Conservation (phyloP, 805 yeast species). For the Pichia paraexigua region DNA sequence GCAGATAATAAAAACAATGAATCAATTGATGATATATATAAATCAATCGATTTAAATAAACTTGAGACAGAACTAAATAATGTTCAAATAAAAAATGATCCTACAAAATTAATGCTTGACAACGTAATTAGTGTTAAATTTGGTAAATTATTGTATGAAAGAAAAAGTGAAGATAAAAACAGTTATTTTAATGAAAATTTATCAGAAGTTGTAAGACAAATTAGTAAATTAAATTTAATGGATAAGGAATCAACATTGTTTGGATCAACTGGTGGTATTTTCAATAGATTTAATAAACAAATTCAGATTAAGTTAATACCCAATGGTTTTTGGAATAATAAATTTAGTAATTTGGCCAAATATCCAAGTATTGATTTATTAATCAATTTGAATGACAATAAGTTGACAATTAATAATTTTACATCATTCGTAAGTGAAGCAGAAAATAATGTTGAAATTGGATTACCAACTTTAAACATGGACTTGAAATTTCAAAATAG, state of each 20-base stretch:
- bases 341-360: slow-evolving; percentile 14
- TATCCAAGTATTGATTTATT: slow-evolving; percentile 28
- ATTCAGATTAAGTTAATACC: slow-evolving; percentile 27
- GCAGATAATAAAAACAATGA: neutral
- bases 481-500: slow-evolving; percentile 27
- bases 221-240: slow-evolving; percentile 17
- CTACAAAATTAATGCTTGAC: slow-evolving; percentile 14
- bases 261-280: slow-evolving; percentile 27
- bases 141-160: slow-evolving; percentile 21
- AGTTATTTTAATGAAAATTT: slow-evolving; percentile 22
- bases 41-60: slow-evolving; percentile 2
- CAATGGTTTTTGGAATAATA: slow-evolving; percentile 21
- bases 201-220: slow-evolving; percentile 19
- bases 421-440: slow-evolving; percentile 21
- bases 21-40: neutral
- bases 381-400: slow-evolving; percentile 20
- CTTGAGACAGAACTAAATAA: slow-evolving; percentile 8
- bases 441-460: slow-evolving; percentile 21
- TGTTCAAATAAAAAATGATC: slow-evolving; percentile 1
- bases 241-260: slow-evolving; percentile 21
- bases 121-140: slow-evolving; percentile 22
- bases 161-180: slow-evolving; percentile 3
- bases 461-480: slow-evolving; percentile 20
- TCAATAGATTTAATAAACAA: slow-evolving; percentile 22
- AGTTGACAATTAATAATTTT: slow-evolving; percentile 16